Evolutionary conservation across 306 rosid species (phyloP), one percentile per base, ranked within the genome.

Genomic region (Hippophae gyantsensis): DNA sequence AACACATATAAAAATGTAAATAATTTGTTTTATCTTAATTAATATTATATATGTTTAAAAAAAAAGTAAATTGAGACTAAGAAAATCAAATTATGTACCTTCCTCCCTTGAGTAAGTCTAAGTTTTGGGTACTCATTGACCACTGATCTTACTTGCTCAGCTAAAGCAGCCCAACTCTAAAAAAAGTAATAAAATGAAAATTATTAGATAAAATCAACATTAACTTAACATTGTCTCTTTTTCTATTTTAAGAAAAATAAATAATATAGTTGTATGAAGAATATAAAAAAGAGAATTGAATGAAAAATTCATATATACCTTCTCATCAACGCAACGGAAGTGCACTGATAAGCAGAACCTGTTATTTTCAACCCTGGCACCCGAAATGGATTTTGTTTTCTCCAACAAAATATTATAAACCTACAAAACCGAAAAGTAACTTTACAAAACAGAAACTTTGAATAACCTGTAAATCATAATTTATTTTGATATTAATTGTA

Each of bases 281-380:
- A 6, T 13, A 1, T 56, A 51, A 12, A 23, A 10, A n/a, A 11
- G 9, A 18, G 41, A 6, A 8, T 9, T 10, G 7, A 54, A 6
- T 47, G 13, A 27, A 27, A 27, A 27, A 27, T 27, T 27, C 38
- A 27, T 2, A 3, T 27, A 27, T 27, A 27, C 98, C 80, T 85
- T 92, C 79, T 92, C 98, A 48, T 92, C 95, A 64, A 92, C 98
- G 66, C 98, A 81, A 38, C 98, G 98, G 56, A 79, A 92, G 76
- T 92, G 98, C 46, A 92, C 98, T 63, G 98, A 87, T 62, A 85
- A 69, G 64, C 98, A 92, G 63, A 81, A 92, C 68, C 82, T 92
- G 61, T 92, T 92, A 65, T 92, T 77, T 81, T 92, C 98, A 69
- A 92, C 96, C 73, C 52, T 78, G 6, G 95, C 87, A 48, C 98